These are phyloP conservation scores for Drechslerella coelobrocha DNA, from an alignment of 2,329 filamentous ascomycete species.

Conservation along the genomic window DNA sequence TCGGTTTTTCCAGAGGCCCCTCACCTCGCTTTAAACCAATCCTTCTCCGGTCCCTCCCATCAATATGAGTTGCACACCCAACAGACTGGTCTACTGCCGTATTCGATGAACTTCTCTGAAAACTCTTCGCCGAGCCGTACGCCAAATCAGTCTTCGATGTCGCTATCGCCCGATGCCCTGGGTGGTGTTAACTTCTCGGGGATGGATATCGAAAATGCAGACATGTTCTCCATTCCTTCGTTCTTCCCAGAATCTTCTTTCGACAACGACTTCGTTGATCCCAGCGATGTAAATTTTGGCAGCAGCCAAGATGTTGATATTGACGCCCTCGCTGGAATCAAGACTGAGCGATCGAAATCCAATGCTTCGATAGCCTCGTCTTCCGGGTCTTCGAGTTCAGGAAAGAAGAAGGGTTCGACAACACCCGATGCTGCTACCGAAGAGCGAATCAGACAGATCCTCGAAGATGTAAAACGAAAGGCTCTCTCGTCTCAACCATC, in stretches of 20 bases:
- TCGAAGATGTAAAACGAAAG: conserved; percentile 79
- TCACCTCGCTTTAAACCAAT: conserved; percentile 52
- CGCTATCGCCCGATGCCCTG: conserved; percentile 62
- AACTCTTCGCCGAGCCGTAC: conserved; percentile 68
- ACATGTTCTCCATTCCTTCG: conserved; percentile 69
- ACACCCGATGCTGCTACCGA: conserved; percentile 70
- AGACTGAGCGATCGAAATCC: conserved; percentile 51
- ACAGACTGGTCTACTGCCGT: conserved; percentile 88
- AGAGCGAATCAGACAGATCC: conserved; percentile 89
- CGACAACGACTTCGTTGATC: conserved; percentile 56
- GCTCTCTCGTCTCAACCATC: conserved; percentile 57
- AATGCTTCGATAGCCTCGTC: conserved; percentile 43
- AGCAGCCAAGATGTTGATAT: conserved; percentile 76
- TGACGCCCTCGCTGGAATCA: conserved; percentile 65
- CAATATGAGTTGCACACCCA: conserved; percentile 96
- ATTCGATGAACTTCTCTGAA: conserved; percentile 78
- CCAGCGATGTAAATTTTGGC: conserved; percentile 62
- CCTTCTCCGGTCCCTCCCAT: conserved; percentile 81
- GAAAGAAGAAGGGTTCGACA: conserved; percentile 61
- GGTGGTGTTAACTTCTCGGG: conserved; percentile 56
- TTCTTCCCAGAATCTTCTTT: conserved; percentile 73
- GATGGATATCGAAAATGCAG: conserved; percentile 59
- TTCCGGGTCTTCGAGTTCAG: conserved; percentile 60
- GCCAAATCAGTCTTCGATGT: conserved; percentile 62
- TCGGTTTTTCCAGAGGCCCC: conserved; percentile 52